Base-by-base conservation (phyloP, 2,329 filamentous ascomycete genomes). In the Lasiodiplodia gonubiensis region DNA sequence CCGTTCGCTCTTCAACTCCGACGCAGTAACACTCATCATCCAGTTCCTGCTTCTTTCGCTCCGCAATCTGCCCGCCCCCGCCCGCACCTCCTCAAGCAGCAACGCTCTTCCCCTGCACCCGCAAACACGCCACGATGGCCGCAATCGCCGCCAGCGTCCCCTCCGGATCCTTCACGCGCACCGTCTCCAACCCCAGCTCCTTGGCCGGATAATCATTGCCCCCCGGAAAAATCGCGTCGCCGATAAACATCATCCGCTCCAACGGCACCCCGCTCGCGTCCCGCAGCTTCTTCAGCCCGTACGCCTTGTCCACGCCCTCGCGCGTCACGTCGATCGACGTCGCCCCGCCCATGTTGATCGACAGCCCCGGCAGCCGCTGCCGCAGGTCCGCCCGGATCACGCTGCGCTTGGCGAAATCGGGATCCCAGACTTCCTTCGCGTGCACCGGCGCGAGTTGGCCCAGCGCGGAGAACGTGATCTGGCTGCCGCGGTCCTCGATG, bases 391-490 rank as follows among this genome's bases (percentile, higher is more conserved):
- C 72, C 70, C 80, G 79, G 33, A 81, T 79, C 39, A 79, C 72
- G 61, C 75, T 77, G 42, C 79, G 77, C 71, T 81, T 80, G 30
- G 73, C 77, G 67, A 80, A 80, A 64, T 80, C 74, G 1, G 79
- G 77, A 61, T 81, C 79, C 79, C 79, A 81, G 27, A 66, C 63
- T 69, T 79, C 72, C 70, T 81, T 81, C 14, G 70, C 76, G 7
- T 52, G 46, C 10, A 79, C 71, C n/a, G 79, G 79, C 7, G 79
- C 78, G 68, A 79, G 68, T 70, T 80, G 79, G 51, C 79, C 79
- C 1, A 81, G 78, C 2, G 79, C 79, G 1, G 79, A 80, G 70
- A 81, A 80, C 14, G 79, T 81, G 64, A 81, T 80, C 72, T 81
- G 78, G 70, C 77, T 79, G 35, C 79, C 79, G 53, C 79, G 79